Conservation (phyloP, 345 rosid species). For the Iberis pinnata region DNA sequence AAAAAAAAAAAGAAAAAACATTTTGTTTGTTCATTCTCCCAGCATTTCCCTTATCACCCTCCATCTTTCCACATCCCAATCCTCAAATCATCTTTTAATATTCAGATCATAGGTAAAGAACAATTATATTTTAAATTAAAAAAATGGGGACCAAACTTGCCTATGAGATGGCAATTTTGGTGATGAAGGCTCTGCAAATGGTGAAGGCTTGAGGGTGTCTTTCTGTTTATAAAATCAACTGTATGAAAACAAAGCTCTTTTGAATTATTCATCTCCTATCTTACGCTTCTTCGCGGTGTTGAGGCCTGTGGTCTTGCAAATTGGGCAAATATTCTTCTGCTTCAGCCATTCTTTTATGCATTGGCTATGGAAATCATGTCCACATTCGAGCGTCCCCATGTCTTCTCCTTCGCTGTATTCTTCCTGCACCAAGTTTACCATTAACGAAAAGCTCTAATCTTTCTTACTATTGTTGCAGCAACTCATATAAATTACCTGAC, state of each 20-base stretch:
- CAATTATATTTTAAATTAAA: not conserved
- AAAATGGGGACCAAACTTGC: constrained; percentile 13
- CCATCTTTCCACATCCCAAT: not conserved
- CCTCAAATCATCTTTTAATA: not conserved
- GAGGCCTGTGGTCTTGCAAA: constrained; percentile 75
- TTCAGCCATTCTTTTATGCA: constrained; percentile 81
- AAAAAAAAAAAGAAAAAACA: too few relatives aligned
- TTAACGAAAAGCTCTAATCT: not conserved
- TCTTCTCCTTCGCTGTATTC: constrained; percentile 59
- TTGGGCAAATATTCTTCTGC: constrained; percentile 81
- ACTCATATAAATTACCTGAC: constrained; percentile 48
- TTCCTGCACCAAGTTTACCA: constrained; percentile 45
- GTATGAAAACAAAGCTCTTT: not conserved
- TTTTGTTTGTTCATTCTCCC: constrained; percentile 1
- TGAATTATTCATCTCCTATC: constrained; percentile 13
- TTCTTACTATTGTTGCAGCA: not conserved
- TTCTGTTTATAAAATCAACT: constrained; percentile 15
- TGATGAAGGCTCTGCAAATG: constrained; percentile 19
- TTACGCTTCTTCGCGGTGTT: constrained; percentile 33
- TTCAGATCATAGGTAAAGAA: not conserved
- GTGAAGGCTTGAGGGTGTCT: constrained; percentile 9
- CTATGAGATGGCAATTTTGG: not conserved
- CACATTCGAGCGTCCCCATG: constrained; percentile 67
- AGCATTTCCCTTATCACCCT: constrained; percentile 12
- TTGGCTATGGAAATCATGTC: constrained; percentile 60